phyloP scores from a whole-genome alignment of 768 basidiomycete genomes.

The Trametes cingulata region DNA sequence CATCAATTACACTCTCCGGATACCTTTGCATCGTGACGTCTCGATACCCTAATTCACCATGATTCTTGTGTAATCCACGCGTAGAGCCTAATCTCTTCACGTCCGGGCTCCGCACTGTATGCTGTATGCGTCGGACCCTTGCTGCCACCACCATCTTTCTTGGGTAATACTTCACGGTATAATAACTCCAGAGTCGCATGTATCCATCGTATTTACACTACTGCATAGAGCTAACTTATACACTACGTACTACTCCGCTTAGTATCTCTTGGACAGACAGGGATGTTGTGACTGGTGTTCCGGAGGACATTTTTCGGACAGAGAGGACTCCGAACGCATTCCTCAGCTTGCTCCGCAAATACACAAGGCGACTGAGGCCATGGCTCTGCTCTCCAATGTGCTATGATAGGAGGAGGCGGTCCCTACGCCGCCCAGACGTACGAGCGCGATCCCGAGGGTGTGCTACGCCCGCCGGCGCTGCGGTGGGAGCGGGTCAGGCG shows the following conservation, averaged over 20 bases:
- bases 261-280: too few relatives aligned
- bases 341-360: too few relatives aligned
- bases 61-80: slow-evolving; percentile 2
- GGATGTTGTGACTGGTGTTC: too few relatives aligned
- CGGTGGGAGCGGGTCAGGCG: too few relatives aligned
- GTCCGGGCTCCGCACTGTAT: background rate
- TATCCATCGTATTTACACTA: background rate
- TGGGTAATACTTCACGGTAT: background rate
- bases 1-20: slow-evolving; percentile 1
- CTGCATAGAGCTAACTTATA: slow-evolving; percentile 2
- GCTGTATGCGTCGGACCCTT: background rate
- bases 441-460: too few relatives aligned
- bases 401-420: too few relatives aligned
- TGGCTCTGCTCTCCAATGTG: background rate
- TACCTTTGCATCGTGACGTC: background rate
- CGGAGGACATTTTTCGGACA: too few relatives aligned
- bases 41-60: slow-evolving; percentile 9
- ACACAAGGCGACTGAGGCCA: too few relatives aligned
- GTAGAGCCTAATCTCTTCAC: background rate
- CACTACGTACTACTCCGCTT: background rate
- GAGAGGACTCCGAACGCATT: too few relatives aligned
- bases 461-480: too few relatives aligned
- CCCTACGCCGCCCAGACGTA: too few relatives aligned
- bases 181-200: background rate
- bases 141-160: background rate